Percentiles rank a stretch among this genome's conserved stretches.
These are phyloP conservation scores for Cudoniella acicularis DNA, from an alignment of 495 filamentous ascomycete genomes.

Conservation along the genomic window DNA sequence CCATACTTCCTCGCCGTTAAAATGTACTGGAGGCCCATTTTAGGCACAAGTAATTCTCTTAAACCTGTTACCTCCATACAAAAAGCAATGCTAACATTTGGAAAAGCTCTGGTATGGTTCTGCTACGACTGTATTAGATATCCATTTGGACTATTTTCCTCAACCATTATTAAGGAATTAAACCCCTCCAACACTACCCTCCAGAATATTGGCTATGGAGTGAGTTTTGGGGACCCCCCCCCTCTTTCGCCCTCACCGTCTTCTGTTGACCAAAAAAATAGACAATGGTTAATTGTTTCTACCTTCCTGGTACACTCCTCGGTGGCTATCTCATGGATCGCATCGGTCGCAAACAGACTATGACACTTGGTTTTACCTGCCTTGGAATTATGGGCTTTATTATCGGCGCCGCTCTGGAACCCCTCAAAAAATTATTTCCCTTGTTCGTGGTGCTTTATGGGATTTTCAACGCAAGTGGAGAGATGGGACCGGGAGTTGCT, in stretches of 20 bases:
- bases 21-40: slow-evolving; percentile 12
- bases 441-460: slow-evolving; percentile 52
- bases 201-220: slow-evolving; percentile 44
- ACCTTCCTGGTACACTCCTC: slow-evolving; percentile 43
- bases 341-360: slow-evolving; percentile 45
- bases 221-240: too few species aligned
- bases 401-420: slow-evolving; percentile 39
- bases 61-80: too few species aligned
- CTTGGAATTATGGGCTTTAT: slow-evolving; percentile 44
- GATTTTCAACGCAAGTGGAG: slow-evolving; percentile 43
- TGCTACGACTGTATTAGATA: slow-evolving; percentile 41
- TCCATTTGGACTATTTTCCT: slow-evolving; percentile 34
- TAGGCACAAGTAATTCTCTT: too few species aligned
- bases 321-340: slow-evolving; percentile 45
- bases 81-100: too few species aligned
- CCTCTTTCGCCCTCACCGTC: too few species aligned
- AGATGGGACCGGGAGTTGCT: slow-evolving; percentile 43
- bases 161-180: slow-evolving; percentile 31
- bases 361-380: slow-evolving; percentile 40
- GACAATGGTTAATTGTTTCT: slow-evolving; percentile 48
- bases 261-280: too few species aligned
- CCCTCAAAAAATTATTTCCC: slow-evolving; percentile 41
- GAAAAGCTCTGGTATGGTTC: too few species aligned
- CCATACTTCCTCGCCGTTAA: slow-evolving; percentile 10
- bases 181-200: slow-evolving; percentile 38